Evolutionary conservation across 2,329 filamentous ascomycete genomes (phyloP).

Genomic region (Phoma herbarum): DNA sequence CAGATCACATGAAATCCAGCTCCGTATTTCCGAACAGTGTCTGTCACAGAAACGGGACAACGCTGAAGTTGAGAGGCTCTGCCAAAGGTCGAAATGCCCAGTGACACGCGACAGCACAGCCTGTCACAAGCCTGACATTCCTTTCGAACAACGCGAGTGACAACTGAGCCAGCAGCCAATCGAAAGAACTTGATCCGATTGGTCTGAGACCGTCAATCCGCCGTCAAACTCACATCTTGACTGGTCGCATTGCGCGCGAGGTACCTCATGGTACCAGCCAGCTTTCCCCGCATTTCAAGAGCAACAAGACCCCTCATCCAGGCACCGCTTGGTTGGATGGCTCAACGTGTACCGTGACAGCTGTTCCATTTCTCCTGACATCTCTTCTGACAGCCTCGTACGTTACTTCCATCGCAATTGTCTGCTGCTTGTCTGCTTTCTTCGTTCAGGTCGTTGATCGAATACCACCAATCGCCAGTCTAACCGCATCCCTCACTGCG

Average conservation of each 20-base stretch:
- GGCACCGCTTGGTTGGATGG: slow-evolving; percentile 30
- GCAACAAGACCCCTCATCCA: slow-evolving; percentile 35
- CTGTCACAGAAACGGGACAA: background rate
- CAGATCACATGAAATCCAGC: slow-evolving; percentile 1
- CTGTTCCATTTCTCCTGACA: slow-evolving; percentile 19
- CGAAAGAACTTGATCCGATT: slow-evolving; percentile 27
- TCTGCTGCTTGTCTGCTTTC: slow-evolving; percentile 3
- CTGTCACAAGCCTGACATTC: slow-evolving; percentile 19
- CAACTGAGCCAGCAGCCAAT: slow-evolving; percentile 1
- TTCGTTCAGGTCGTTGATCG: slow-evolving; percentile 4
- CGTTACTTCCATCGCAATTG: slow-evolving; percentile 8
- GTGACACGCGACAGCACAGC: slow-evolving; percentile 19
- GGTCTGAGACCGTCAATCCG: slow-evolving; percentile 22
- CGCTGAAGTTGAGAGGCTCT: background rate
- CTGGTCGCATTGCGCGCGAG: slow-evolving; percentile 22
- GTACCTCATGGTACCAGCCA: slow-evolving; percentile 23
- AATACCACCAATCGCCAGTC: slow-evolving; percentile 6
- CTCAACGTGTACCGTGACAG: slow-evolving; percentile 20
- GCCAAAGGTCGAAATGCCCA: slow-evolving; percentile 6
- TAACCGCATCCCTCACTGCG: slow-evolving; percentile 17
- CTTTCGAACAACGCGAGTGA: slow-evolving; percentile 6
- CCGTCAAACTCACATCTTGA: slow-evolving; percentile 14
- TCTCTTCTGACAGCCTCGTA: slow-evolving; percentile 26
- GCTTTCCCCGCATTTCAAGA: slow-evolving; percentile 37
- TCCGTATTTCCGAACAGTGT: slow-evolving; percentile 13